A percentile compares a stretch with the other conserved stretches of the same genome.
Evolutionary conservation across 768 basidiomycete species (phyloP).

Genomic region (Cytidiella melzeri): DNA sequence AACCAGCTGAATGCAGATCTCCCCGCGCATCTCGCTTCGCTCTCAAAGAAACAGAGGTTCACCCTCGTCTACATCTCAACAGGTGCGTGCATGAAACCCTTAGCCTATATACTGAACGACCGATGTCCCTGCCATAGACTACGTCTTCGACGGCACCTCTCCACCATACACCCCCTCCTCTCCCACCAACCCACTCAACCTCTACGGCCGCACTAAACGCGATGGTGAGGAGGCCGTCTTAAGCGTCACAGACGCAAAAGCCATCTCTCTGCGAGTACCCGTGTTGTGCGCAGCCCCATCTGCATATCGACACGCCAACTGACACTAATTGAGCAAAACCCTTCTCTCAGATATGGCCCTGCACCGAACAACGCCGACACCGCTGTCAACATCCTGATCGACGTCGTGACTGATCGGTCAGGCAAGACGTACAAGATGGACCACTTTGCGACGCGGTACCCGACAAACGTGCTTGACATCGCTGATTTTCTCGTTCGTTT

Average conservation of each 20-base stretch:
- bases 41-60: constrained; percentile 57
- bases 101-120: constrained; percentile 3
- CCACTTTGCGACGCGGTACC: constrained; percentile 87
- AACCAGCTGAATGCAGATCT: constrained; percentile 83
- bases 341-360: constrained; percentile 76
- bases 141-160: constrained; percentile 92
- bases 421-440: constrained; percentile 95
- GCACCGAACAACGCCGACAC: constrained; percentile 80
- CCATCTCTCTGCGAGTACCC: constrained; percentile 80
- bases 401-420: constrained; percentile 81
- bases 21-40: constrained; percentile 61
- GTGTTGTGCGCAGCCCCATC: constrained; percentile 73
- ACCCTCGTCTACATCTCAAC: constrained; percentile 90
- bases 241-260: constrained; percentile 47
- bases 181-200: constrained; percentile 75
- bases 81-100: constrained; percentile 32
- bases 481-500: constrained; percentile 79
- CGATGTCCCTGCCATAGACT: constrained; percentile 45
- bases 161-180: constrained; percentile 82
- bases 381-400: constrained; percentile 84
- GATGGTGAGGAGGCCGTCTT: constrained; percentile 82
- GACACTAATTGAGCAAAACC: too few species aligned
- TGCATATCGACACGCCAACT: too few species aligned
- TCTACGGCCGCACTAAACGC: constrained; percentile 84
- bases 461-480: constrained; percentile 87